Conservation (phyloP, 2,329 filamentous ascomycete species). For the Lachnellula willkommii region DNA sequence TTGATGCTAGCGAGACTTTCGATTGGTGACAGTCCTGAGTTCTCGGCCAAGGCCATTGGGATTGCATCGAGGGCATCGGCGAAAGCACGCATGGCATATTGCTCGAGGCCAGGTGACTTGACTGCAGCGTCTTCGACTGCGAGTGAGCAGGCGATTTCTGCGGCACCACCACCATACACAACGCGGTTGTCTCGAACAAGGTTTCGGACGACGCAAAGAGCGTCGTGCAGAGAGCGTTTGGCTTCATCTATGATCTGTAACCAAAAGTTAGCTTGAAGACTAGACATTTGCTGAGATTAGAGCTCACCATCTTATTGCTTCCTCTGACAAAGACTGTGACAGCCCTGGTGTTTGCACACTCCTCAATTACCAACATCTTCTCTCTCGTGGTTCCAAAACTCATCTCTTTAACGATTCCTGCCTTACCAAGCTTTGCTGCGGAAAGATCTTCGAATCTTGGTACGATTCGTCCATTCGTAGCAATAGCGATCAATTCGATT, state of each 20-base stretch:
- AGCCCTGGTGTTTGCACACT: constrained; percentile 94
- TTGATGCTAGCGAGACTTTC: constrained; percentile 93
- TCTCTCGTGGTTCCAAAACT: constrained; percentile 94
- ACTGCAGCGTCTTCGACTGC: constrained; percentile 93
- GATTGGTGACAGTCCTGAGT: constrained; percentile 92
- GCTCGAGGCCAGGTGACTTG: constrained; percentile 93
- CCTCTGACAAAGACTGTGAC: constrained; percentile 95
- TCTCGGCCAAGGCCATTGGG: constrained; percentile 95
- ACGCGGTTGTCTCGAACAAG: constrained; percentile 93
- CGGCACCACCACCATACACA: constrained; percentile 93
- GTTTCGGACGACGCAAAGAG: constrained; percentile 95
- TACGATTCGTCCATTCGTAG: constrained; percentile 95
- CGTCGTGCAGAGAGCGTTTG: constrained; percentile 94
- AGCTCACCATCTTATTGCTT: constrained; percentile 95
- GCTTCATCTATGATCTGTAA: constrained; percentile 94
- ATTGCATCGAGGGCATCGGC: constrained; percentile 89
- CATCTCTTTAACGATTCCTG: constrained; percentile 90
- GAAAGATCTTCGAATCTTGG: constrained; percentile 94
- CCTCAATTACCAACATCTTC: constrained; percentile 99
- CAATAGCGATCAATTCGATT: constrained; percentile 97
- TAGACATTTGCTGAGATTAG: not conserved
- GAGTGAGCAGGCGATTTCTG: constrained; percentile 93
- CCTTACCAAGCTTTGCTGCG: constrained; percentile 82
- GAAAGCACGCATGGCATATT: constrained; percentile 98
- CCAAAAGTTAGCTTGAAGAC: constrained; percentile 18